Base-by-base conservation (phyloP, 2,329 filamentous ascomycete genomes). In the Xylariaceae sp. region DNA sequence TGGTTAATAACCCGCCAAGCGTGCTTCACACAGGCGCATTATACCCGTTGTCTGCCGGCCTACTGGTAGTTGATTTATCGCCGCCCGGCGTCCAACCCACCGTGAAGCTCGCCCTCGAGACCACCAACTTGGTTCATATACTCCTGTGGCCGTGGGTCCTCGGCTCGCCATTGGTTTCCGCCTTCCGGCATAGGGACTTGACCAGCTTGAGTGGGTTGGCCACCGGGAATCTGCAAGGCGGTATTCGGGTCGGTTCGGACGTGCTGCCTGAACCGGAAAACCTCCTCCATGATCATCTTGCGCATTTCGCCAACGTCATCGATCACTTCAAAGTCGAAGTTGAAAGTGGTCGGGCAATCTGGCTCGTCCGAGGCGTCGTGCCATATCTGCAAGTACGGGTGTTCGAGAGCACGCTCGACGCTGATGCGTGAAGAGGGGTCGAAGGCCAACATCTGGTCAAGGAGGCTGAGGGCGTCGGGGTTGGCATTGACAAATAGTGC, bases 311-410 rank as follows among this genome's bases (percentile, higher is more conserved):
- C 81, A 18, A 99, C 91, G 42, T 97, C 94, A 49, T 99, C 92
- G 37, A 96, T 84, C n/a, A 96, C 86, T 72, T 99, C 94, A 68
- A 99, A 99, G 70, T 92, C 88, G 76, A 99, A 99, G 78, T 99
- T 92, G 74, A 99, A 99, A 16, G 90, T 92, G 15, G 87, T 89
- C 0, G 92, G 92, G 76, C 92, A 97, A 61, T 86, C 83, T 18
- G 94, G 94, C 77, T 99, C 94, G 73, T 99, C 94, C 3, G 88
- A 92, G 49, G 92, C 89, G 65, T 99, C 94, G 76, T 99, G 94
- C 94, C 94, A 97, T 76, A 99, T 96, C 68, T 92, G 84, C 52
- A 99, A 81, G 74, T 99, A 99, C 32, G 88, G 88, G 77, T 99
- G 94, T 77, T 97, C 92, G 54, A 99, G 85, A 16, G 94, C 94